Percentiles rank a stretch among this genome's conserved stretches.
These are phyloP conservation scores for Vinca minor DNA, from an alignment of 257 asterid species.

Conservation along the genomic window DNA sequence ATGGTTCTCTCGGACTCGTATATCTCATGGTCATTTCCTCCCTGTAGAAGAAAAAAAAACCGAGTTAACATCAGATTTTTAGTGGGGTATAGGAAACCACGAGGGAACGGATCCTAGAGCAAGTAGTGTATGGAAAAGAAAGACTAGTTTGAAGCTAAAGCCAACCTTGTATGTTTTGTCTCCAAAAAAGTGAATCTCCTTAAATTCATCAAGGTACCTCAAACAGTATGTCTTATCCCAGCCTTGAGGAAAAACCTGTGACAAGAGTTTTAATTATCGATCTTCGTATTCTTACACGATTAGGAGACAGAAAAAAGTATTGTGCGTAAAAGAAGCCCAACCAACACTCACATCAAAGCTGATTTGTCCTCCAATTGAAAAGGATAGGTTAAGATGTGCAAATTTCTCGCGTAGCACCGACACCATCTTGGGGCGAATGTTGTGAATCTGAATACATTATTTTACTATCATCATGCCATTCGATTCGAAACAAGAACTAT, in stretches of 20 bases:
- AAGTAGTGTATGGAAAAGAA: neutral
- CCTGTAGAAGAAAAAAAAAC: slow-evolving; percentile 32
- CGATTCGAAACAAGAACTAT: slow-evolving; percentile 1
- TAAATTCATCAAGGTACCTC: slow-evolving; percentile 73
- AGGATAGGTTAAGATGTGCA: slow-evolving; percentile 63
- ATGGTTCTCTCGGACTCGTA: slow-evolving; percentile 78
- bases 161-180: slow-evolving; percentile 95
- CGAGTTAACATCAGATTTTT: neutral
- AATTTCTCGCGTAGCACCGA: slow-evolving; percentile 73
- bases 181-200: slow-evolving; percentile 87
- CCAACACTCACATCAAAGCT: slow-evolving; percentile 77
- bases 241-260: slow-evolving; percentile 87
- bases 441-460: slow-evolving; percentile 50
- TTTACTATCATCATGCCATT: slow-evolving; percentile 6
- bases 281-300: neutral
- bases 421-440: slow-evolving; percentile 80
- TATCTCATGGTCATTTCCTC: slow-evolving; percentile 89
- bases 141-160: slow-evolving; percentile 9
- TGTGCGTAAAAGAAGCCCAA: neutral
- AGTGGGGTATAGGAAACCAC: neutral
- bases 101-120: neutral
- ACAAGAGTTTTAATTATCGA: neutral
- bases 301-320: neutral
- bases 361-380: slow-evolving; percentile 94
- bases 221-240: slow-evolving; percentile 99